phyloP scores from a whole-genome alignment of 805 yeast species.

The Saturnispora quitensis region DNA sequence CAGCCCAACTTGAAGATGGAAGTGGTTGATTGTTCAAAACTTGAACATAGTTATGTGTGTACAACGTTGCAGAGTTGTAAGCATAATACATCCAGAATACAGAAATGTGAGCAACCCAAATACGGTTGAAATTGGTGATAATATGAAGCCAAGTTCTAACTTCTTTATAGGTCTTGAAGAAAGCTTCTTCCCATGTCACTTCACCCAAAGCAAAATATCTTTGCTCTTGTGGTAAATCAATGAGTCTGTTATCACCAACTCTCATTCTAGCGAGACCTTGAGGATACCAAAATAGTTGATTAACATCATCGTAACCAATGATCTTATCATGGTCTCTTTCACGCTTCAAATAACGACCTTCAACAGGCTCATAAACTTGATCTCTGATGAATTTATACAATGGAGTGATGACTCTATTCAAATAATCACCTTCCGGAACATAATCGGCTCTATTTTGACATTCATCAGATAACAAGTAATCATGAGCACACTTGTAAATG shows the following conservation, averaged over 20 bases:
- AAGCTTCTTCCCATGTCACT: slow-evolving; percentile 83
- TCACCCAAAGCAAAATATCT: slow-evolving; percentile 87
- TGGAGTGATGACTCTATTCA: slow-evolving; percentile 90
- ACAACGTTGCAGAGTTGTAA: slow-evolving; percentile 83
- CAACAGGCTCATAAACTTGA: slow-evolving; percentile 72
- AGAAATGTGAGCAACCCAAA: slow-evolving; percentile 90
- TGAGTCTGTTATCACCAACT: slow-evolving; percentile 81
- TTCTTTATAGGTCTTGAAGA: slow-evolving; percentile 93
- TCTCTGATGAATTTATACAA: slow-evolving; percentile 69
- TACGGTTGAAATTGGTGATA: slow-evolving; percentile 92
- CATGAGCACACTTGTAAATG: slow-evolving; percentile 90
- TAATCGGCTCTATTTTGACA: slow-evolving; percentile 84
- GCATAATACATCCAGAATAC: slow-evolving; percentile 93
- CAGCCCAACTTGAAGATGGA: slow-evolving; percentile 86
- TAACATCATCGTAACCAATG: slow-evolving; percentile 95
- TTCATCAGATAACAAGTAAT: slow-evolving; percentile 79
- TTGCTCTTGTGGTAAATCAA: slow-evolving; percentile 83
- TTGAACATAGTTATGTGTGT: slow-evolving; percentile 81
- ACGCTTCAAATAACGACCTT: slow-evolving; percentile 77
- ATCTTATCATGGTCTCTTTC: slow-evolving; percentile 75
- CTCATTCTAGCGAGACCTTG: slow-evolving; percentile 94
- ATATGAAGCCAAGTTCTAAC: slow-evolving; percentile 96
- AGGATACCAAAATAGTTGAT: slow-evolving; percentile 98
- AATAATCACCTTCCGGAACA: slow-evolving; percentile 82
- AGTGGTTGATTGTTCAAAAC: slow-evolving; percentile 78